Conservation (phyloP, 805 yeast genomes). For the Candida golubevii region DNA sequence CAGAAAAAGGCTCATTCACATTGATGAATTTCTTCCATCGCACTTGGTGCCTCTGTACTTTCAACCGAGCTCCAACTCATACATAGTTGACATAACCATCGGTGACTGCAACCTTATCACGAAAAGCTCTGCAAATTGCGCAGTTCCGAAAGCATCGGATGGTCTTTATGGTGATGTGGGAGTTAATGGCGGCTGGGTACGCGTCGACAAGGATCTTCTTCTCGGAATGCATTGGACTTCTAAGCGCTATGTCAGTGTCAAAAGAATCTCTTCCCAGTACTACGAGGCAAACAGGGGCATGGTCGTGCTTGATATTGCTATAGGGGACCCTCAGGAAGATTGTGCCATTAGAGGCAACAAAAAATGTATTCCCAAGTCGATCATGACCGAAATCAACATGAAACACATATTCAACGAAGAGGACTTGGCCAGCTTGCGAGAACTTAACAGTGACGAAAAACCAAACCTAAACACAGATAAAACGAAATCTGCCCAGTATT, state of each 20-base stretch:
- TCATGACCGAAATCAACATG: slow-evolving; percentile 28
- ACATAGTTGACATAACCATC: slow-evolving; percentile 39
- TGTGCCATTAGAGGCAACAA: slow-evolving; percentile 35
- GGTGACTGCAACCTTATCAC: slow-evolving; percentile 26
- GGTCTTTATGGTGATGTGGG: slow-evolving; percentile 16
- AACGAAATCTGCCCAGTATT: neutral
- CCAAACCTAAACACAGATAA: slow-evolving; percentile 1
- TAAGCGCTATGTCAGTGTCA: slow-evolving; percentile 37
- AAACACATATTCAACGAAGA: slow-evolving; percentile 25
- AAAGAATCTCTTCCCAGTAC: slow-evolving; percentile 20
- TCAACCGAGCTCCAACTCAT: slow-evolving; percentile 38
- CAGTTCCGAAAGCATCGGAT: slow-evolving; percentile 8
- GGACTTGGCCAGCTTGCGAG: slow-evolving; percentile 13
- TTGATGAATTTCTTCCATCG: slow-evolving; percentile 11
- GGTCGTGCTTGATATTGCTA: slow-evolving; percentile 40
- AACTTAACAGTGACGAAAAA: slow-evolving; percentile 8
- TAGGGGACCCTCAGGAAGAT: slow-evolving; percentile 32
- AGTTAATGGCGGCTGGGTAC: slow-evolving; percentile 33
- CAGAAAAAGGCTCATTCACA: slow-evolving; percentile 32
- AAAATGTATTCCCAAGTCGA: slow-evolving; percentile 25
- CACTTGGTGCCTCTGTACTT: slow-evolving; percentile 34
- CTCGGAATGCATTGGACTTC: slow-evolving; percentile 43
- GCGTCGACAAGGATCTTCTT: slow-evolving; percentile 44
- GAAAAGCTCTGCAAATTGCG: slow-evolving; percentile 10
- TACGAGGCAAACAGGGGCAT: slow-evolving; percentile 17